phyloP scores from a whole-genome alignment of 495 filamentous ascomycete species.

The Aspergillus sclerotioniger region DNA sequence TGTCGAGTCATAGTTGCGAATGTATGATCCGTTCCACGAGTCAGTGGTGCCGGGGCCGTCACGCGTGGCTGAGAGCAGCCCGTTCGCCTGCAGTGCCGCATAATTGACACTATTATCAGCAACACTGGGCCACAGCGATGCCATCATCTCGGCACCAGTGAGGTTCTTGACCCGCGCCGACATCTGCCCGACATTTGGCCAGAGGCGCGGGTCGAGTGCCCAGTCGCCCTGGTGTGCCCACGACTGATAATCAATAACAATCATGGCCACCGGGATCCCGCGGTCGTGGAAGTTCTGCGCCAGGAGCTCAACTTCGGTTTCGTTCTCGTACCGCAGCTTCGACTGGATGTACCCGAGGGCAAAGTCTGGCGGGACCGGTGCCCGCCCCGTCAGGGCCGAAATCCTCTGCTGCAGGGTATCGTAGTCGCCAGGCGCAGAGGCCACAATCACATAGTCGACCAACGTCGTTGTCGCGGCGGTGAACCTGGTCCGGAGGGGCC shows the following conservation, averaged over 20 bases:
- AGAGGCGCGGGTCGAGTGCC: conserved; percentile 27
- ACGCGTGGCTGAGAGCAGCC: conserved; percentile 27
- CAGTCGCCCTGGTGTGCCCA: conserved; percentile 38
- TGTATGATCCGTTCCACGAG: conserved; percentile 32
- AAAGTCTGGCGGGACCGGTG: conserved; percentile 28
- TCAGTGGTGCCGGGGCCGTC: conserved; percentile 29
- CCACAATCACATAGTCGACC: conserved; percentile 29
- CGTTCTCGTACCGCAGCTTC: conserved; percentile 35
- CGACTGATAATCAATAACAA: conserved; percentile 35
- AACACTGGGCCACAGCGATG: conserved; percentile 34
- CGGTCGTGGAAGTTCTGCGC: conserved; percentile 23
- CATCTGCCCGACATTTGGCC: conserved; percentile 27
- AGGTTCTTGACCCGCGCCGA: conserved; percentile 25
- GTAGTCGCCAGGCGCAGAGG: conserved; percentile 23
- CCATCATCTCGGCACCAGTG: conserved; percentile 34
- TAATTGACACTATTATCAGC: conserved; percentile 31
- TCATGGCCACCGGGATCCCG: conserved; percentile 28
- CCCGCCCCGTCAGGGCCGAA: conserved; percentile 27
- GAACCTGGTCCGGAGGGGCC: conserved; percentile 23
- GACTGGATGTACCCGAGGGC: conserved; percentile 33
- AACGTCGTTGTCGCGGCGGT: conserved; percentile 24
- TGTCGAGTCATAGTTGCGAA: conserved; percentile 33
- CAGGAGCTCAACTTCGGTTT: conserved; percentile 25
- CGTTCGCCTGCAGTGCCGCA: conserved; percentile 27
- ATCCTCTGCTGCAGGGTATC: conserved; percentile 27